A percentile compares a stretch with the other conserved stretches of the same genome.
Evolutionary conservation across 2,329 filamentous ascomycete genomes (phyloP).

Genomic region (Epichloe bromicola): DNA sequence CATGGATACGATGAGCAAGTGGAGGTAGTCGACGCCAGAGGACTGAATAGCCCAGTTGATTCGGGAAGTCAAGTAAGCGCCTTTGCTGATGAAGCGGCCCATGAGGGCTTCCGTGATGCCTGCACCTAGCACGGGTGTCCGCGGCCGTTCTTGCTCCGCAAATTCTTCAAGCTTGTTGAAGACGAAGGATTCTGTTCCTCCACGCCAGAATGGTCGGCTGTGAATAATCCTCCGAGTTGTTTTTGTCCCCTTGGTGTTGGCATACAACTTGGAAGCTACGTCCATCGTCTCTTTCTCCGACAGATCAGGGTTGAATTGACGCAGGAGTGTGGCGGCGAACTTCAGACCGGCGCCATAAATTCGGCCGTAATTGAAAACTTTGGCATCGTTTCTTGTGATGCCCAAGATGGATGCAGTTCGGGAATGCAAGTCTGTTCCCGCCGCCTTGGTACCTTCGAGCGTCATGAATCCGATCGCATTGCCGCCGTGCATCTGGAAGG

Average conservation of each 20-base stretch:
- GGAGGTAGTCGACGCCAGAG: conserved; percentile 91
- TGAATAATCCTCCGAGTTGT: conserved; percentile 61
- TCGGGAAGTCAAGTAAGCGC: conserved; percentile 84
- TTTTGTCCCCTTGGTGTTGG: conserved; percentile 79
- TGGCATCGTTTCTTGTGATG: conserved; percentile 89
- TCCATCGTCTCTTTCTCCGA: conserved; percentile 65
- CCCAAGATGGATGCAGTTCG: conserved; percentile 84
- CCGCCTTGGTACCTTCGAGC: conserved; percentile 85
- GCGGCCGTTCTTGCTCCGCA: conserved; percentile 81
- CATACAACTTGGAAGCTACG: conserved; percentile 71
- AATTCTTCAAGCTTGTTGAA: conserved; percentile 98
- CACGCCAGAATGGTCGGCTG: conserved; percentile 78
- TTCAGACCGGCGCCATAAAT: conserved; percentile 97
- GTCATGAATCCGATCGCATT: conserved; percentile 99
- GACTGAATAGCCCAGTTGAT: conserved; percentile 99
- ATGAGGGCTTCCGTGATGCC: conserved; percentile 94
- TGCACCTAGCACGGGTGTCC: conserved; percentile 84
- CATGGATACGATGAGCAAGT: conserved; percentile 87
- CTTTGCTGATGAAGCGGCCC: conserved; percentile 73
- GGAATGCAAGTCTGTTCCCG: conserved; percentile 87
- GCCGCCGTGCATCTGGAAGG: conserved; percentile 88
- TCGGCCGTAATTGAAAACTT: conserved; percentile 96
- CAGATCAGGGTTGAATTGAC: conserved; percentile 83
- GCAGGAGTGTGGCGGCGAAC: conserved; percentile 78
- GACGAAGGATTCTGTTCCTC: conserved; percentile 92